These are phyloP conservation scores for Phytomonas francai DNA, from an alignment of 208 protist species.

Conservation along the genomic window DNA sequence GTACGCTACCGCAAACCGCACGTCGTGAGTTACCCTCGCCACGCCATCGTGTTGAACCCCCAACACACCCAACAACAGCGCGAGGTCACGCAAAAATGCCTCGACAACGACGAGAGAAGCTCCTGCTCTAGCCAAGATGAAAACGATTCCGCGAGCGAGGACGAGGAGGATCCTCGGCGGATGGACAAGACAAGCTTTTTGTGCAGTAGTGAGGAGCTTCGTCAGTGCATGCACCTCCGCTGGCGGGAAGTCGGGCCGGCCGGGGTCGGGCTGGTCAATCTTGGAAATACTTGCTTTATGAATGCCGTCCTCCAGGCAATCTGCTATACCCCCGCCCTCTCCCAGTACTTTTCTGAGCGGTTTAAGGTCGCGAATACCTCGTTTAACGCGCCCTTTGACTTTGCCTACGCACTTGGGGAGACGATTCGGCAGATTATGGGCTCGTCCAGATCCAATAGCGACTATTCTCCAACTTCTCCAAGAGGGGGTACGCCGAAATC, in stretches of 20 bases:
- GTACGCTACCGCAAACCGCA: constrained; percentile 81
- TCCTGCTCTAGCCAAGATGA: constrained; percentile 10
- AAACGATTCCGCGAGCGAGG: constrained; percentile 20
- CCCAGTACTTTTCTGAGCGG: constrained; percentile 69
- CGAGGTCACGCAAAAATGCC: constrained; percentile 2
- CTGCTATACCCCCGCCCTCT: constrained; percentile 73
- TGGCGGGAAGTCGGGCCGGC: constrained; percentile 47
- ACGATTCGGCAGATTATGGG: constrained; percentile 45
- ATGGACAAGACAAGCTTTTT: constrained; percentile 35
- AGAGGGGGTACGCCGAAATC: background rate
- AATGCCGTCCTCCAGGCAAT: constrained; percentile 86
- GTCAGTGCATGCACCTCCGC: constrained; percentile 44
- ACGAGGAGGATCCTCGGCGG: constrained; percentile 69
- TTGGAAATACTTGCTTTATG: constrained; percentile 89
- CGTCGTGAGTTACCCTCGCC: constrained; percentile 73
- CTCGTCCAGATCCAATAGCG: background rate
- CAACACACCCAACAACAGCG: constrained; percentile 55
- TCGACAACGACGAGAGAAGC: background rate
- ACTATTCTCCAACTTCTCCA: background rate
- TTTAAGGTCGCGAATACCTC: constrained; percentile 49
- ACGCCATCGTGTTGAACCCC: constrained; percentile 83
- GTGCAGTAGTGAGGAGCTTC: constrained; percentile 45
- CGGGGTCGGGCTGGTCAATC: constrained; percentile 70
- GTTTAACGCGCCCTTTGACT: constrained; percentile 68
- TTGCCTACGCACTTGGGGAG: constrained; percentile 74